Base-by-base conservation (phyloP, 2,329 filamentous ascomycete genomes). In the Mollisia scopiformis region DNA sequence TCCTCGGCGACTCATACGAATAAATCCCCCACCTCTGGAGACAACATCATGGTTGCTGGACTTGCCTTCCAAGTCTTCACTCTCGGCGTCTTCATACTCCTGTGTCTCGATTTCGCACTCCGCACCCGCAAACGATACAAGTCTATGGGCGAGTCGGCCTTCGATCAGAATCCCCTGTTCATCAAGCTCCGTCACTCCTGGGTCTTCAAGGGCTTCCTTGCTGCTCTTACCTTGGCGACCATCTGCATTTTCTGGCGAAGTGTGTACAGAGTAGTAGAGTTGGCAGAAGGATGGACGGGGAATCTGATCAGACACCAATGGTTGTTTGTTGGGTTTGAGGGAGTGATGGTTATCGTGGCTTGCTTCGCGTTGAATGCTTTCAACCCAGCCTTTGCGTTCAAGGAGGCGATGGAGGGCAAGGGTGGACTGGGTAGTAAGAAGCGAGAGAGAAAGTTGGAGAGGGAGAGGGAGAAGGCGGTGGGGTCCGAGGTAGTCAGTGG, bases 41-140 rank as follows among this genome's bases (percentile, higher is more conserved):
- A 83, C 63, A 77, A 88, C 69, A 82, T 89, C 74, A 87, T 87
- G 81, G 79, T 90, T n/a, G 84, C 84, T 4, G 88, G 88, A 31
- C 80, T 89, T 0, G 72, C 79, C 19, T 84, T 83, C 71, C 87
- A 90, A 68, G 86, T 88, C 46, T 73, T 80, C 61, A 85, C 83
- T 5, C 77, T 88, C 35, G 64, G 79, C 43, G 68, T 78, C 16
- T 71, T 80, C 58, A 90, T 89, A 77, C 80, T 83, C 11, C 57
- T 63, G 31, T 70, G 68, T 28, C 23, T 59, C 41, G 69, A 71
- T 31, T 71, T 70, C 14, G 65, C 62, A 8, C 37, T 66, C 14
- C 65, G 67, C 11, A 68, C 68, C 2, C 55, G 56, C 30, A 56
- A 50, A 8, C 73, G 77, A 58, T 68, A 75, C 64, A 73, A 73